A percentile compares a stretch with the other conserved stretches of the same genome.
phyloP scores from a whole-genome alignment of 805 yeast genomes.

The Teunomyces barrocoloradensis region DNA sequence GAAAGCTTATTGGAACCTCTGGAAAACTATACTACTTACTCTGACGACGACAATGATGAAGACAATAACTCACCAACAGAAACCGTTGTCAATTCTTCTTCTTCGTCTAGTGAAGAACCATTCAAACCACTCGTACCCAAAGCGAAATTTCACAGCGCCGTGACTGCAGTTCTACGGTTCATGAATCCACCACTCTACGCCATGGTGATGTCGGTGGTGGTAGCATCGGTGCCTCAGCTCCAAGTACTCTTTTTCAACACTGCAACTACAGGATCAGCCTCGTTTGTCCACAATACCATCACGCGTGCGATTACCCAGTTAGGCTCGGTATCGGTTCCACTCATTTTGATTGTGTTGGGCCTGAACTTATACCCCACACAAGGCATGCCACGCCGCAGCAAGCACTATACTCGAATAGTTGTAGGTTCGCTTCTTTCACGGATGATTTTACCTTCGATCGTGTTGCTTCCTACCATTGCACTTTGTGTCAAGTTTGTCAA shows the following conservation, averaged over 20 bases:
- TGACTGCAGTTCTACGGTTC: constrained; percentile 27
- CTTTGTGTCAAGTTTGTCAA: constrained; percentile 60
- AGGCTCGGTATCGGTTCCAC: constrained; percentile 75
- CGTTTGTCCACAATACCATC: constrained; percentile 65
- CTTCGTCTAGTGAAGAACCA: neutral
- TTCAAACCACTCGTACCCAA: neutral
- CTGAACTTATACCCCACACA: constrained; percentile 70
- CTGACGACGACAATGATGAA: neutral
- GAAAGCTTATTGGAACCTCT: constrained; percentile 9
- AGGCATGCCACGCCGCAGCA: constrained; percentile 65
- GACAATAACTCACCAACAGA: neutral
- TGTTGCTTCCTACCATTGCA: constrained; percentile 66
- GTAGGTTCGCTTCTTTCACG: constrained; percentile 70
- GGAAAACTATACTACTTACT: neutral
- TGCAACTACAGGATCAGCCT: constrained; percentile 15
- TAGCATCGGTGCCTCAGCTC: constrained; percentile 62
- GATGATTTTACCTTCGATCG: constrained; percentile 72
- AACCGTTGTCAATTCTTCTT: neutral
- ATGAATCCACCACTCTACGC: constrained; percentile 87
- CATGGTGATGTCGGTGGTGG: constrained; percentile 64
- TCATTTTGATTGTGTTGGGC: constrained; percentile 72
- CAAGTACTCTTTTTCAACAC: constrained; percentile 57
- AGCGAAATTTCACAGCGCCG: too few species aligned
- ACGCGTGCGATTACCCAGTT: constrained; percentile 61
- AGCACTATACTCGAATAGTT: constrained; percentile 60